Base-by-base conservation (phyloP, 176 grass and related monocot species). In the Cenchrus purpureus region DNA sequence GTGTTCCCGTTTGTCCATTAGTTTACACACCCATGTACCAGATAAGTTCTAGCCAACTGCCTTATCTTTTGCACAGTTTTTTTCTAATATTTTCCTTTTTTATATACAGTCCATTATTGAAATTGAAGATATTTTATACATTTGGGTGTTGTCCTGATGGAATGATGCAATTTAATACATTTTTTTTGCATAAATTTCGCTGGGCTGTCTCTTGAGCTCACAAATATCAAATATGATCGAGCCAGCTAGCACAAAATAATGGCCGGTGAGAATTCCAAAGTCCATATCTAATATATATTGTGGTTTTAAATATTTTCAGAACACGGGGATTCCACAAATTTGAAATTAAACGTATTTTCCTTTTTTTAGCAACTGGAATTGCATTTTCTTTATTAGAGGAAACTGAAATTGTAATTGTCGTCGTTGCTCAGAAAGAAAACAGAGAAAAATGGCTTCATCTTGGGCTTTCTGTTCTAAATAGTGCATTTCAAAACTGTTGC, bases 1-100 rank as follows among this genome's bases (percentile, higher is more conserved):
- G 79, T 82, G 65, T 45, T 82, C 12, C 50, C 28, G 65, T 70
- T 82, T 70, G 65, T 82, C 34, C 4, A 70, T 81, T 81, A 79
- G 59, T 79, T 79, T 49, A 31, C n/a, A 43, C 29, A 43, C 64
- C 16, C 64, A 45, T 76, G 32, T 65, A 57, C 42, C 8, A 43
- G 50, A 69, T 68, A 22, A 69, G 49, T 56, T 20, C 65, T 44
- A 69, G 32, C 10, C 64, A 34, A 32, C 51, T 0, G 51, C 78
- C 64, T 81, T 81, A 68, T 81, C 64, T 54, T 68, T 68, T 68
- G 20, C 3, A 5, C 14, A 14, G 7, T 9, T 40, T 76, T 58
- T 4, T 28, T 28, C 14, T 13, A 40, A 40, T 40, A 40, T 40
- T 40, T 40, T 40, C 37, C 37, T 40, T 40, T 34, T 40, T 40